Conservation (phyloP, 1,284 basidiomycete species). For the Cutaneotrichosporon spelunceum region DNA sequence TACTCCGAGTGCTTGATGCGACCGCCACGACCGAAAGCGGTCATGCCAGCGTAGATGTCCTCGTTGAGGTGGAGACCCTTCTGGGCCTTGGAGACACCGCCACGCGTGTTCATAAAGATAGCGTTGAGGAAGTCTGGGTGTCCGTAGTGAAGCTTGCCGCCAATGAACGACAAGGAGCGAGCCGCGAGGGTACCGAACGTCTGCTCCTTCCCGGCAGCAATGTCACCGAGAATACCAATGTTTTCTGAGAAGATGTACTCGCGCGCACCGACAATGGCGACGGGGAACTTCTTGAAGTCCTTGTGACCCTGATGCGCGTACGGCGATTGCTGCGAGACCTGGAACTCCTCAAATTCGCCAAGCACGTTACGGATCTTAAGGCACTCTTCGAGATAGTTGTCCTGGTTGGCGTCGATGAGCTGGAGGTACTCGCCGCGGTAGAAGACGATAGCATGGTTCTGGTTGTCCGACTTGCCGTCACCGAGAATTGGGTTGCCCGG, state of each 20-base stretch:
- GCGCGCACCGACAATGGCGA: slow-evolving; percentile 96
- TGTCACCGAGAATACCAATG: slow-evolving; percentile 97
- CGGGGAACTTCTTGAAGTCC: slow-evolving; percentile 82
- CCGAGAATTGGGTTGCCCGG: slow-evolving; percentile 98
- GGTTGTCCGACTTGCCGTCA: slow-evolving; percentile 99
- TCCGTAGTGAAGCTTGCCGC: slow-evolving; percentile 97
- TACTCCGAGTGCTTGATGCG: slow-evolving; percentile 99
- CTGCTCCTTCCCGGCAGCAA: slow-evolving; percentile 98
- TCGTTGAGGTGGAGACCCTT: slow-evolving; percentile 98
- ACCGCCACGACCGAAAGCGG: slow-evolving; percentile 91
- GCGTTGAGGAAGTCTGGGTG: slow-evolving; percentile 98
- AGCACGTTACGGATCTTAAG: slow-evolving; percentile 99
- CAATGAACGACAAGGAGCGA: slow-evolving; percentile 92
- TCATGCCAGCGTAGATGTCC: slow-evolving; percentile 99
- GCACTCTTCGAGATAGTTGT: slow-evolving; percentile 99
- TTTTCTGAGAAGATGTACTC: slow-evolving; percentile 99
- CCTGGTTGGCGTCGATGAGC: slow-evolving; percentile 99
- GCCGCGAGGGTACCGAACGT: slow-evolving; percentile 98
- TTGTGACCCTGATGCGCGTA: slow-evolving; percentile 84
- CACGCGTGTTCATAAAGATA: slow-evolving; percentile 96
- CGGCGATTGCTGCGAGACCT: slow-evolving; percentile 74
- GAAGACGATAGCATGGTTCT: slow-evolving; percentile 99
- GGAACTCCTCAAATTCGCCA: slow-evolving; percentile 94
- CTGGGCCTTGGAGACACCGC: slow-evolving; percentile 97
- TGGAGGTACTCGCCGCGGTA: slow-evolving; percentile 98